Percentiles rank a stretch among this genome's conserved stretches.
phyloP scores from a whole-genome alignment of 176 grass and related monocot species.

The Oryza rufipogon region DNA sequence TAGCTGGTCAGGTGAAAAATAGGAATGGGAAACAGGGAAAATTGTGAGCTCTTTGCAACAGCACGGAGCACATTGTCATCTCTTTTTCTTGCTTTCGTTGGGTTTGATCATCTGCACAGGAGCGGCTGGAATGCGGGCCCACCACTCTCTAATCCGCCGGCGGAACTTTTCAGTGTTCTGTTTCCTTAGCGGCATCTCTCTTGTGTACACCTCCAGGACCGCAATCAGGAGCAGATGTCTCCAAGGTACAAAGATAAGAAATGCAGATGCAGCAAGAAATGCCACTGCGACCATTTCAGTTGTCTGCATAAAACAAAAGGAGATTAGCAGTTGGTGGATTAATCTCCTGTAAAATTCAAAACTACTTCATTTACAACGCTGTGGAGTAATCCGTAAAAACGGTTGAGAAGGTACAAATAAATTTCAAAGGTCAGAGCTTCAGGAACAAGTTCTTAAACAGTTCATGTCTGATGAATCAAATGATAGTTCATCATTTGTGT shows the following conservation, averaged over 20 bases:
- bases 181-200: slow-evolving; percentile 87
- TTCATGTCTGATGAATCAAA: background rate
- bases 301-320: slow-evolving; percentile 44
- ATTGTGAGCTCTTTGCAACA: slow-evolving; percentile 13
- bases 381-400: background rate
- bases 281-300: slow-evolving; percentile 57
- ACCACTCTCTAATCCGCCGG: slow-evolving; percentile 74
- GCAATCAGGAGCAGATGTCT: slow-evolving; percentile 54
- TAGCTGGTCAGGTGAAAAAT: slow-evolving; percentile 27
- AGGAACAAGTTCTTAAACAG: background rate
- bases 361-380: background rate
- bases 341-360: background rate
- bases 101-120: slow-evolving; percentile 73
- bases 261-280: slow-evolving; percentile 47
- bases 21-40: background rate
- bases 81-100: slow-evolving; percentile 67
- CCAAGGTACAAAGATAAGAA: slow-evolving; percentile 54
- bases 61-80: slow-evolving; percentile 34
- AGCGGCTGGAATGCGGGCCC: slow-evolving; percentile 81
- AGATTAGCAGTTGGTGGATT: slow-evolving; percentile 35
- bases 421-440: background rate
- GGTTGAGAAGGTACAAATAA: background rate
- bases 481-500: background rate
- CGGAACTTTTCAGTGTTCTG: slow-evolving; percentile 60
- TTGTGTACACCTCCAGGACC: slow-evolving; percentile 68